Base-by-base conservation (phyloP, 75 land plant genomes). In the Cupressus sempervirens region DNA sequence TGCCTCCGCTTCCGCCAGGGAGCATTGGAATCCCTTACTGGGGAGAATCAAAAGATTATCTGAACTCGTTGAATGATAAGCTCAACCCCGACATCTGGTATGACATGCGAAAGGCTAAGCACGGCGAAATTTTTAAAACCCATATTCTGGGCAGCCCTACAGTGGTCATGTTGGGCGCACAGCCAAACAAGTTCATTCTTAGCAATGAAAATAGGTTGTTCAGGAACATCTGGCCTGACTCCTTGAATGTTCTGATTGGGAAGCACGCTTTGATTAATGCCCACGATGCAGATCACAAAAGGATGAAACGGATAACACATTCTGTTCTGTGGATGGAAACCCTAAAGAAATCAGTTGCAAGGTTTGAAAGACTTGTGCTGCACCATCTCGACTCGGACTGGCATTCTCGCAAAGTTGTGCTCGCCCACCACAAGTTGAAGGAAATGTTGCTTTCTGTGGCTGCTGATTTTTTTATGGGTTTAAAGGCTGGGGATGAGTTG, bases 21-120 rank as follows among this genome's bases (percentile, higher is more conserved):
- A n/a, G n/a, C n/a, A n/a, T n/a, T n/a, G n/a, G n/a, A n/a, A n/a
- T n/a, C n/a, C n/a, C n/a, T n/a, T n/a, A n/a, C n/a, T n/a, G n/a
- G n/a, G n/a, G n/a, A n/a, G n/a, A n/a, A n/a, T n/a, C n/a, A n/a
- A n/a, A n/a, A n/a, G 52, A 26, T 29, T 81, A 81, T 29, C n/a
- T 81, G 23, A 75, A 4, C 0, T 75, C 38, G 7, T 75, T 16
- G 76, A 34, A 16, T 38, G 34, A 75, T 7, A 34, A 35, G 11
- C 34, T 23, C 40, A 46, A 81, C 40, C 52, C 82, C 5, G 82
- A 81, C 53, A 54, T 46, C 13, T 81, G 82, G 82, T 40, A 81
- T 9, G 82, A 43, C 13, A 46, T 0, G 7, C 36, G 32, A 75
- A 75, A 38, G 77, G 77, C 36, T 16, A 35, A 38, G 77, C 77